Percentiles rank a stretch among this genome's conserved stretches.
phyloP scores from a whole-genome alignment of 2,329 filamentous ascomycete genomes.

The Penicillium sp. region DNA sequence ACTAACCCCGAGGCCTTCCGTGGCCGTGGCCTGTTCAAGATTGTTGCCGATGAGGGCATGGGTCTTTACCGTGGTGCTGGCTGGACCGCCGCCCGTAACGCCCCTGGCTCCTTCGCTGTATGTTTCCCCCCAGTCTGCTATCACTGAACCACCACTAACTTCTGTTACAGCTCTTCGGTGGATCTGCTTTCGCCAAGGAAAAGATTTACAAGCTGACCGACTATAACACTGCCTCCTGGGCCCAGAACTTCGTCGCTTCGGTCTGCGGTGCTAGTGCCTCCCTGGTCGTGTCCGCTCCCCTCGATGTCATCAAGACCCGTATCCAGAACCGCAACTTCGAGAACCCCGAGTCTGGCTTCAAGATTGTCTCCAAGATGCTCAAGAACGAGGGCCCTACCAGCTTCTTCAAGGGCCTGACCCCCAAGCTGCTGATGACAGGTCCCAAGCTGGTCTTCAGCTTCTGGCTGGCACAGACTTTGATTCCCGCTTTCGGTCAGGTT shows the following conservation, averaged over 20 bases:
- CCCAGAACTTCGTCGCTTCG: conserved; percentile 95
- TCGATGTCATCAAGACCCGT: conserved; percentile 97
- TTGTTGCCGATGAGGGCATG: conserved; percentile 90
- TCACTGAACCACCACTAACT: conserved; percentile 1
- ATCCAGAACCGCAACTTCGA: conserved; percentile 99
- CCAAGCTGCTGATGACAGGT: conserved; percentile 98
- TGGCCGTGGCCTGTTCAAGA: conserved; percentile 84
- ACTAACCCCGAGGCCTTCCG: conserved; percentile 98
- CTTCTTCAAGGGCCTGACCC: conserved; percentile 97
- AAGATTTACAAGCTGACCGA: conserved; percentile 86
- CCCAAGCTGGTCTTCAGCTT: conserved; percentile 99
- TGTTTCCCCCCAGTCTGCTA: conserved; percentile 37
- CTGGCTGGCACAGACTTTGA: conserved; percentile 98
- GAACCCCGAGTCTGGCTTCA: conserved; percentile 90
- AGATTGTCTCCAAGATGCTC: conserved; percentile 88
- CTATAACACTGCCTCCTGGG: conserved; percentile 93
- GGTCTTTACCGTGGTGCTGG: conserved; percentile 94
- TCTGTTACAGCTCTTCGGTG: conserved; percentile 75
- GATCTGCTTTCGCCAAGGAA: conserved; percentile 95
- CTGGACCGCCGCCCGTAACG: conserved; percentile 96
- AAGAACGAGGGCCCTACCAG: conserved; percentile 79
- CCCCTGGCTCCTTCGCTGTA: conserved; percentile 94
- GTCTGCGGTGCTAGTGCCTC: conserved; percentile 93
- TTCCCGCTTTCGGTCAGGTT: conserved; percentile 80
- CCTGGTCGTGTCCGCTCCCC: conserved; percentile 90